Evolutionary conservation across 1,139 yeast species (phyloP).

Genomic region (Hansenula lynferdii): DNA sequence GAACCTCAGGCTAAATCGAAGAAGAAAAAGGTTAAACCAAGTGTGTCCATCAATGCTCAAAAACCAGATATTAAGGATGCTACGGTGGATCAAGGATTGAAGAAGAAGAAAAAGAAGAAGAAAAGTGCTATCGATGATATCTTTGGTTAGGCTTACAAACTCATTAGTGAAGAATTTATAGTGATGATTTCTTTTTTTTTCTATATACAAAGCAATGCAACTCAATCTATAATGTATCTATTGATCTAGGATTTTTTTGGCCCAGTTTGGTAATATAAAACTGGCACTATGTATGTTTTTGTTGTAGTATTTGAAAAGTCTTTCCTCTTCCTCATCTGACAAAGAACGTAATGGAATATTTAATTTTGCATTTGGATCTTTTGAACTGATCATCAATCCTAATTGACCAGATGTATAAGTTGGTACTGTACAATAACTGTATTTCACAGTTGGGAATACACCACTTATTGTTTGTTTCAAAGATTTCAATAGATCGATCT

Average conservation of each 20-base stretch:
- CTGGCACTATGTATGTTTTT: slow-evolving; percentile 68
- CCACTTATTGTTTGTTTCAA: slow-evolving; percentile 55
- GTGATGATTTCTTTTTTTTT: neutral
- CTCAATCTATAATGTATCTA: too few relatives aligned
- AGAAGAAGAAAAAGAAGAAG: slow-evolving; percentile 39
- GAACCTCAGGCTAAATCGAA: neutral
- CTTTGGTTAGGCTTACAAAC: slow-evolving; percentile 39
- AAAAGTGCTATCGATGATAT: slow-evolving; percentile 58
- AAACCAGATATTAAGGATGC: too few relatives aligned
- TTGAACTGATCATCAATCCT: slow-evolving; percentile 81
- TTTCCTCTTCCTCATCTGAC: slow-evolving; percentile 41
- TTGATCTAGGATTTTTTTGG: slow-evolving; percentile 35
- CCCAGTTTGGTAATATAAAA: slow-evolving; percentile 88
- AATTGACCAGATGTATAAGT: slow-evolving; percentile 96
- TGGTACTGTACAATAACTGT: slow-evolving; percentile 88
- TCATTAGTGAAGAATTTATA: too few relatives aligned
- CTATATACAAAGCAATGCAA: too few relatives aligned
- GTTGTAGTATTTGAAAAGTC: slow-evolving; percentile 68
- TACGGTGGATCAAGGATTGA: slow-evolving; percentile 17
- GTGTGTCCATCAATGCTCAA: too few relatives aligned
- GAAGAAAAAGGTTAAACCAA: slow-evolving; percentile 8
- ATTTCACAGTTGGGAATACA: slow-evolving; percentile 78
- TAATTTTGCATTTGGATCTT: slow-evolving; percentile 47
- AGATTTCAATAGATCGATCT: slow-evolving; percentile 57
- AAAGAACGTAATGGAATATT: slow-evolving; percentile 51